Conservation (phyloP, 1,284 basidiomycete species). For the Malassezia arunalokei region DNA sequence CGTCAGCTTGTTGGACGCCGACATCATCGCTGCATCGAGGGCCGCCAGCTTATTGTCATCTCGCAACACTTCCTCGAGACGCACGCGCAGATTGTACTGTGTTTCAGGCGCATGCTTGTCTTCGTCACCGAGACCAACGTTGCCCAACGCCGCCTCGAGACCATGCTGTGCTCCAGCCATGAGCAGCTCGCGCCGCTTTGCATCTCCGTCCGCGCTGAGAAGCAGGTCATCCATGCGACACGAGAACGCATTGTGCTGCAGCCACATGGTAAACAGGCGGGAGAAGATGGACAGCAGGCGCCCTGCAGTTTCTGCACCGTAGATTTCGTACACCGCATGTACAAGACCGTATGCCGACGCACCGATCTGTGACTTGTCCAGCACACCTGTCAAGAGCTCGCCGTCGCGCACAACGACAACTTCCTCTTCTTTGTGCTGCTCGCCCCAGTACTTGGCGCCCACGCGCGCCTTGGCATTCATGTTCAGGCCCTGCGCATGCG, state of each 20-base stretch:
- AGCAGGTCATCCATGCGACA: slow-evolving; percentile 98
- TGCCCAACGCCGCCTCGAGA: slow-evolving; percentile 66
- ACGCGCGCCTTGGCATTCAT: slow-evolving; percentile 74
- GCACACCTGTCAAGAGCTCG: slow-evolving; percentile 77
- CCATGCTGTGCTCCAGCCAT: slow-evolving; percentile 62
- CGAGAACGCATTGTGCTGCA: slow-evolving; percentile 92
- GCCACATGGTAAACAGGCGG: slow-evolving; percentile 87
- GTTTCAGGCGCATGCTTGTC: slow-evolving; percentile 40
- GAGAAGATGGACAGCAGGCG: slow-evolving; percentile 83
- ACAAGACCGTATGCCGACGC: slow-evolving; percentile 91
- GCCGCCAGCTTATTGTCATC: slow-evolving; percentile 97
- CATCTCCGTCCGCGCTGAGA: slow-evolving; percentile 71
- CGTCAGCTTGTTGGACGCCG: slow-evolving; percentile 58
- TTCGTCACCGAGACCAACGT: slow-evolving; percentile 50
- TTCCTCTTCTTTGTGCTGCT: slow-evolving; percentile 57
- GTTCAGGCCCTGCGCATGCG: slow-evolving; percentile 69
- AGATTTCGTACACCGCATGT: slow-evolving; percentile 97
- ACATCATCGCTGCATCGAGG: slow-evolving; percentile 71
- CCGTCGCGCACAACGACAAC: slow-evolving; percentile 83
- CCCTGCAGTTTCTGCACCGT: slow-evolving; percentile 78
- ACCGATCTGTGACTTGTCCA: slow-evolving; percentile 96
- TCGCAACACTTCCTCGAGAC: slow-evolving; percentile 80
- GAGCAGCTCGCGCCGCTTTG: slow-evolving; percentile 59
- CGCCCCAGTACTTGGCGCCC: slow-evolving; percentile 65
- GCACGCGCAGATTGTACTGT: slow-evolving; percentile 50